Evolutionary conservation across 1,139 yeast genomes (phyloP), one percentile per base, ranked within the genome.

Genomic region (Meyerozyma elateridarum): DNA sequence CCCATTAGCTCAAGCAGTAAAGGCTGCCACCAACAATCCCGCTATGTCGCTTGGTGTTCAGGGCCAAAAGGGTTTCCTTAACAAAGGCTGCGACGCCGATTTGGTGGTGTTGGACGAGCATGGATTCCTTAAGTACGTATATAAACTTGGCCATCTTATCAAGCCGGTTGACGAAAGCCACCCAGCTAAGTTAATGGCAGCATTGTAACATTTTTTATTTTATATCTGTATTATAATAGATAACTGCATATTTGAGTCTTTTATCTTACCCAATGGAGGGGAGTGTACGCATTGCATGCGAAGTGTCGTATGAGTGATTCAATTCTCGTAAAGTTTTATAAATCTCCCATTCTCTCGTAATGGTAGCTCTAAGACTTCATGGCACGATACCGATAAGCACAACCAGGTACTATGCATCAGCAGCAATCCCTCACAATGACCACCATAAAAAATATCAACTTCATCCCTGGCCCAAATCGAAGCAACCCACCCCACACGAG

Each of bases 401-500:
- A 3, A 14, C 27, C 13, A 28, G 46, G 17, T 18, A 33, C 9
- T 48, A 47, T 29, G 51, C 52, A 20, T 44, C 51, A 4, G 32
- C 40, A 6, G 40, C 48, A n/a, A 16, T 38, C 4, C 36, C 37
- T n/a, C 25, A 40, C 20, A 31, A 37, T n/a, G 44, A 44, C 27
- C 37, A 46, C 34, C 61, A 58, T 40, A 36, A 48, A 13, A 46
- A 46, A 25, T 42, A 45, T 21, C 48, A 51, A 3, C 50, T 61
- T 12, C 64, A 46, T 20, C 52, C 54, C 6, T 85, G 93, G 87
- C 95, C 94, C 4, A 49, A 53, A 3, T 45, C 59, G 4, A 50
- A 59, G n/a, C 45, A 66, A 22, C 91, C 95, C 0, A 59, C 82
- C 0, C 95, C 96, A 0, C 82, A 82, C 48, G 89, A 85, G 31